A percentile compares a stretch with the other conserved stretches of the same genome.
Conservation (phyloP, 2,329 filamentous ascomycete genomes). For the Diaporthe sp. region DNA sequence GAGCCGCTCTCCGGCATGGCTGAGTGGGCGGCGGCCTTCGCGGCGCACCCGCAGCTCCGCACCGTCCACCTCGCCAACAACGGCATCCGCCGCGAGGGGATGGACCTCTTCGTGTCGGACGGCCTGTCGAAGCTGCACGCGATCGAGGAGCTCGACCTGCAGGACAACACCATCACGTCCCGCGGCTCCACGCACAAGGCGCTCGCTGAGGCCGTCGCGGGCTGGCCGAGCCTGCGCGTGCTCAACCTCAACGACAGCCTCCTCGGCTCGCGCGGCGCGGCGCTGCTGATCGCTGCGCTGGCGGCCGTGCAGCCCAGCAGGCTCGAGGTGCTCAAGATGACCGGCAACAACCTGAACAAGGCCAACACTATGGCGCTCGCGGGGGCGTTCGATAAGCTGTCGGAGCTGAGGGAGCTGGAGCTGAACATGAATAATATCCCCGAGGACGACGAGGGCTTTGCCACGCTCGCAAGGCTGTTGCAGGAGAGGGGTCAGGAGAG, state of each 20-base stretch:
- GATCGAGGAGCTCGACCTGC: not conserved
- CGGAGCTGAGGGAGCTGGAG: not conserved
- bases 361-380: not conserved
- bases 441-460: not conserved
- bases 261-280: slow-evolving; percentile 8
- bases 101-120: not conserved
- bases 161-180: not conserved
- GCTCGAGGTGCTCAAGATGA: not conserved
- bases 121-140: not conserved
- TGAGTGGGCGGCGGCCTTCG: slow-evolving; percentile 2
- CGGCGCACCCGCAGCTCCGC: not conserved
- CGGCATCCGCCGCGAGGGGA: not conserved
- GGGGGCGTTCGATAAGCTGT: not conserved
- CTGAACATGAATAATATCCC: not conserved
- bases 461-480: not conserved
- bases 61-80: not conserved
- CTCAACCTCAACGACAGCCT: slow-evolving; percentile 10
- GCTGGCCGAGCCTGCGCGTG: not conserved
- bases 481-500: not conserved
- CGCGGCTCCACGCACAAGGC: not conserved
- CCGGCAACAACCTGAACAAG: not conserved
- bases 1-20: not conserved
- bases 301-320: not conserved
- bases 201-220: not conserved
- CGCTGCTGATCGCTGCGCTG: slow-evolving; percentile 18